Evolutionary conservation across 1,139 yeast genomes (phyloP).

Genomic region (Hanseniaspora sp.): DNA sequence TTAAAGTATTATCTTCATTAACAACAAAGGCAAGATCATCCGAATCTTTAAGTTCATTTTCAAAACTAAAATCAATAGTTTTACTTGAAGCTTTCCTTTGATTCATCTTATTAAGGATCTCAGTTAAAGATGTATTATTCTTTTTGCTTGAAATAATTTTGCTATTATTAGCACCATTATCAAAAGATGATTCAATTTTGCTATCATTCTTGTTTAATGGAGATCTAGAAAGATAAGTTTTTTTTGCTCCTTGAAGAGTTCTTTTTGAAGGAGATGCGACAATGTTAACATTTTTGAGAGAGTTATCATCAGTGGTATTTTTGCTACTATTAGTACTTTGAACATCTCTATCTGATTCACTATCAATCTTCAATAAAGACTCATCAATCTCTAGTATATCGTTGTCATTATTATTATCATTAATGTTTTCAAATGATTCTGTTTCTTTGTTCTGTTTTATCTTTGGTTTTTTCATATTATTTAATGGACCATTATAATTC

Average conservation of each 20-base stretch:
- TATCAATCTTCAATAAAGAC: not conserved
- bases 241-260: not conserved
- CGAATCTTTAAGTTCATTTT: no score
- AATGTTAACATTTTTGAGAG: not conserved
- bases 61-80: no score
- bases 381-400: not conserved
- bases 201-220: not conserved
- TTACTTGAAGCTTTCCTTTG: no score
- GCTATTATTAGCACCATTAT: not conserved
- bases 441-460: not conserved
- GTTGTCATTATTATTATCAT: not conserved
- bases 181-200: no score
- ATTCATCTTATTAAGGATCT: no score
- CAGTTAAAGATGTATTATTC: no score
- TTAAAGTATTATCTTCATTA: not conserved
- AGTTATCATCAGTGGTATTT: not conserved
- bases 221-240: not conserved
- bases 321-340: not conserved
- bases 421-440: not conserved
- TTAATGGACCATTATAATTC: not conserved
- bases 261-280: not conserved
- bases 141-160: no score
- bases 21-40: not conserved
- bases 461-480: not conserved
- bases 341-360: not conserved